Percentiles rank a stretch among this genome's conserved stretches.
Evolutionary conservation across 2,329 filamentous ascomycete genomes (phyloP).

Genomic region (Dothideomycetidae sp.): DNA sequence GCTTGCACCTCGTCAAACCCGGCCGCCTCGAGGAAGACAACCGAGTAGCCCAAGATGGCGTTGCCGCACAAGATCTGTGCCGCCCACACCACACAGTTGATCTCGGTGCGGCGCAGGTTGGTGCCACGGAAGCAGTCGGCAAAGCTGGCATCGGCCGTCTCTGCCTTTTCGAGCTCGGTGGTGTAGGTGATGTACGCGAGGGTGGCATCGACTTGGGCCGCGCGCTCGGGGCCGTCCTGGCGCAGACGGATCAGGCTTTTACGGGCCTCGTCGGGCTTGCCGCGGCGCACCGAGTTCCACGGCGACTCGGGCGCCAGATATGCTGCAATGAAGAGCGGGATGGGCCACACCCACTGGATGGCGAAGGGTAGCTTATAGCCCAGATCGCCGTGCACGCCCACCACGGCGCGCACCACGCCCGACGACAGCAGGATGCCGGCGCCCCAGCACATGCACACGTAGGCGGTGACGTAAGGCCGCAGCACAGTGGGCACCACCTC

Average conservation of each 20-base stretch:
- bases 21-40: slow-evolving; percentile 24
- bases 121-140: slow-evolving; percentile 37
- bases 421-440: slow-evolving; percentile 42
- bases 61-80: slow-evolving; percentile 21
- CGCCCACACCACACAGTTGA: slow-evolving; percentile 21
- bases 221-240: slow-evolving; percentile 19
- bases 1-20: slow-evolving; percentile 18
- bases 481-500: slow-evolving; percentile 43
- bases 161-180: slow-evolving; percentile 34
- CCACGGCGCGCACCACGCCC: slow-evolving; percentile 29
- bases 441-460: slow-evolving; percentile 48
- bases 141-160: slow-evolving; percentile 14
- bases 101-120: slow-evolving; percentile 29
- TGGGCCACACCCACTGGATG: slow-evolving; percentile 25
- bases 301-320: slow-evolving; percentile 19
- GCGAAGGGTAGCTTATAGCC: slow-evolving; percentile 28
- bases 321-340: slow-evolving; percentile 21
- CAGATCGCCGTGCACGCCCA: slow-evolving; percentile 11
- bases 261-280: slow-evolving; percentile 19
- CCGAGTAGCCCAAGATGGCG: slow-evolving; percentile 20
- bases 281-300: slow-evolving; percentile 24
- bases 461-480: slow-evolving; percentile 41
- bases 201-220: slow-evolving; percentile 16
- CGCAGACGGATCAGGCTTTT: slow-evolving; percentile 18
- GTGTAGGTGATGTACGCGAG: slow-evolving; percentile 25